Conservation (phyloP, 495 filamentous ascomycete genomes). For the Podospora australis region DNA sequence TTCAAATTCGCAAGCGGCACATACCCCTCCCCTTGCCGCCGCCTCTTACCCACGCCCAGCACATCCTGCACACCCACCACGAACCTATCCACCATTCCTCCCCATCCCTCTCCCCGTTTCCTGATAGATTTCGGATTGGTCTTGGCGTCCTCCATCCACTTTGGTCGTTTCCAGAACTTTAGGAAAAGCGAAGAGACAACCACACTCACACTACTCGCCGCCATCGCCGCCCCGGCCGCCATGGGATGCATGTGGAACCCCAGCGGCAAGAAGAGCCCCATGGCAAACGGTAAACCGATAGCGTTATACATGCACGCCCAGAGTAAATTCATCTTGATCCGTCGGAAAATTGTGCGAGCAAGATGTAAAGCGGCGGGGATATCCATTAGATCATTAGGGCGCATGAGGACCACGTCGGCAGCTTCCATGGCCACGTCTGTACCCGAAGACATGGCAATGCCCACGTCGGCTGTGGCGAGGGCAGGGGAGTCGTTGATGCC, state of each 20-base stretch:
- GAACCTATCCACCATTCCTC: slow-evolving; percentile 37
- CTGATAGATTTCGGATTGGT: neutral
- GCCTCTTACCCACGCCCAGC: slow-evolving; percentile 22
- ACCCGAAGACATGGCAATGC: slow-evolving; percentile 85
- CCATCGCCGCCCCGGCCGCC: slow-evolving; percentile 95
- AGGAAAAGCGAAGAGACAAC: slow-evolving; percentile 76
- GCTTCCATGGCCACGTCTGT: slow-evolving; percentile 99
- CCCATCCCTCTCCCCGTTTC: slow-evolving; percentile 42
- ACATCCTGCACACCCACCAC: slow-evolving; percentile 35
- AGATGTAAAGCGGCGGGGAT: slow-evolving; percentile 82
- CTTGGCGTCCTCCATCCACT: slow-evolving; percentile 74
- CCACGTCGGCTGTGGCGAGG: slow-evolving; percentile 84
- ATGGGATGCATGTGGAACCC: slow-evolving; percentile 86
- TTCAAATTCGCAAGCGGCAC: slow-evolving; percentile 49
- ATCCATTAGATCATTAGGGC: slow-evolving; percentile 81
- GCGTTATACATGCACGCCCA: slow-evolving; percentile 94
- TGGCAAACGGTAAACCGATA: slow-evolving; percentile 89
- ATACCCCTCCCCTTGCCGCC: slow-evolving; percentile 49
- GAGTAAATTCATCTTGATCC: slow-evolving; percentile 88
- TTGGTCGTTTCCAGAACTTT: slow-evolving; percentile 79
- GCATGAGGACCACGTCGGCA: slow-evolving; percentile 93
- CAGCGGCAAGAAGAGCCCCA: slow-evolving; percentile 88
- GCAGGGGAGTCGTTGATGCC: slow-evolving; percentile 99
- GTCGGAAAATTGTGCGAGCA: slow-evolving; percentile 74
- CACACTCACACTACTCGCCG: slow-evolving; percentile 80